Conservation (phyloP, 225 moss, liverwort and hornwort species). For the Sphagnum tenellum region DNA sequence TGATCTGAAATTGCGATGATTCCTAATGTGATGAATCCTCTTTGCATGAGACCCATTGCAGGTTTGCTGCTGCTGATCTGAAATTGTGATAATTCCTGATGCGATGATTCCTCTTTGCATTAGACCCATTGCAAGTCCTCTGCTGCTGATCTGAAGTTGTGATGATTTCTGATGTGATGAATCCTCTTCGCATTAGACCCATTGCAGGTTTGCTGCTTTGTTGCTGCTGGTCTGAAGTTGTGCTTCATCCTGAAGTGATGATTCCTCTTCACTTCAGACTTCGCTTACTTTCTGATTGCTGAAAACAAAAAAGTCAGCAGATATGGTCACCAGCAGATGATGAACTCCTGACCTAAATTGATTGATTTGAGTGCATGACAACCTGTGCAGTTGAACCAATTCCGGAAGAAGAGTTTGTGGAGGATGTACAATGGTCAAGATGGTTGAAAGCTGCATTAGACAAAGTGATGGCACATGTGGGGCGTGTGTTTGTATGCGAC, state of each 20-base stretch:
- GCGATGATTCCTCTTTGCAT: background rate
- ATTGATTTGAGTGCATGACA: background rate
- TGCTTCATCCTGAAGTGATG: background rate
- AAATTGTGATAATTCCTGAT: background rate
- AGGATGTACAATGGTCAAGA: slow-evolving; percentile 38
- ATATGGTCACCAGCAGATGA: background rate
- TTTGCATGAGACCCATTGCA: slow-evolving; percentile 10
- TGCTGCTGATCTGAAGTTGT: too few species aligned
- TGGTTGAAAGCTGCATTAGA: slow-evolving; percentile 44
- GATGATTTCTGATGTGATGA: too few species aligned
- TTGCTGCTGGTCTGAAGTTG: too few species aligned
- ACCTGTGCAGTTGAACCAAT: slow-evolving; percentile 15
- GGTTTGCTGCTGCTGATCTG: slow-evolving; percentile 9
- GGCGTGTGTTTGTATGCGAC: slow-evolving; percentile 32
- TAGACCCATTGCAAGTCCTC: background rate
- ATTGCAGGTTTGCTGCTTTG: background rate
- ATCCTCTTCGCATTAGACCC: background rate
- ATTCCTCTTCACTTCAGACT: background rate
- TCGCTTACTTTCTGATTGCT: background rate
- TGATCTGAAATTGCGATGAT: background rate
- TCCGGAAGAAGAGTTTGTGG: slow-evolving; percentile 26
- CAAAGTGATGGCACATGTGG: slow-evolving; percentile 35
- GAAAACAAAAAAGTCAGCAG: background rate
- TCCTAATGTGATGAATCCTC: background rate
- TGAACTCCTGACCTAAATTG: too few species aligned